Evolutionary conservation across 1,139 yeast species (phyloP), one percentile per base, ranked within the genome.

Genomic region (Candida frijolesensis): DNA sequence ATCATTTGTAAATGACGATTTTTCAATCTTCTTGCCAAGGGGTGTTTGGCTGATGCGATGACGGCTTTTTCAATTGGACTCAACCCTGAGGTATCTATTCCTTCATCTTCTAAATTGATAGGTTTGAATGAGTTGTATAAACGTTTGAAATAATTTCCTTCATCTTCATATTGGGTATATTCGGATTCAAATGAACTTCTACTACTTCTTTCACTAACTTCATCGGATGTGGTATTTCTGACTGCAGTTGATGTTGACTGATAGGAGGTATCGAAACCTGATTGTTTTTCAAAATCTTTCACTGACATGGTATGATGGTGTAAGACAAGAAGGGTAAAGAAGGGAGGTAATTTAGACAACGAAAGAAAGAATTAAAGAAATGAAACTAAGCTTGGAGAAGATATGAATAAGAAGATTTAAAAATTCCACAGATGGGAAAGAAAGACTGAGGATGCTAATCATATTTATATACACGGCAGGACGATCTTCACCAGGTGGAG

Each of bases 1-100:
- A 74, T 73, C 79, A 73, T 72, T 53, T 72, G 76, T 51, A 75
- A 64, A 55, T 75, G 79, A 54, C 78, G 65, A 39, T 72, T 63
- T 53, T 71, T 67, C 53, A 75, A 68, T 49, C 67, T 62, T 54
- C 77, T 62, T 22, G 72, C 67, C 48, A 72, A 64, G 11, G 74
- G 75, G 43, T 72, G 75, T 50, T 66, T 66, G 29, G 78, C 64
- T 9, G 76, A 66, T 27, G 76, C 77, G 48, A 70, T 64, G 45
- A 70, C 66, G 18, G 75, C 65, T 53, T 64, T 67, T 55, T 74
- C 79, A 52, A 71, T 56, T 29, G 68, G 72, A 3, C 67, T 63
- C 44, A 62, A 55, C 8, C 46, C 50, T 1, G 61, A 53, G 34
- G 66, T 58, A 54, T 74, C 79, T 46, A 71, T 59, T 3, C 78